A percentile compares a stretch with the other conserved stretches of the same genome.
phyloP scores from a whole-genome alignment of 2,329 filamentous ascomycete species.

The Fusarium sp. region DNA sequence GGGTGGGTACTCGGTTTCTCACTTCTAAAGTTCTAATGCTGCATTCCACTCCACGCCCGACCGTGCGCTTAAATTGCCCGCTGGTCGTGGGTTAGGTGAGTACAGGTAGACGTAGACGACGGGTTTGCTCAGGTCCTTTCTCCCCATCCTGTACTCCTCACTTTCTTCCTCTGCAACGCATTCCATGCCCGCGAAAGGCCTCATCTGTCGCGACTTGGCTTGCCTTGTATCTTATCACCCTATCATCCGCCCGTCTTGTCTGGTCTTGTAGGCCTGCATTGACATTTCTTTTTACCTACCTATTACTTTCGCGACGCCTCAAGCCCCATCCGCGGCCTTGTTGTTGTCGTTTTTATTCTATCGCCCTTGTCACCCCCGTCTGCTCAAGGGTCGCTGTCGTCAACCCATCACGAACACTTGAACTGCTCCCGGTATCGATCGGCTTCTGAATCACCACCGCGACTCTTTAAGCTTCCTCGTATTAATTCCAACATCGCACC shows the following conservation, averaged over 20 bases:
- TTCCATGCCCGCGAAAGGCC: conserved; percentile 51
- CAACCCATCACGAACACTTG: conserved; percentile 35
- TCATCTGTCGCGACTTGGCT: conserved; percentile 47
- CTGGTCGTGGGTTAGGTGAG: conserved; percentile 59
- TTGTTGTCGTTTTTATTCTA: conserved; percentile 27
- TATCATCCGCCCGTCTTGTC: conserved; percentile 27
- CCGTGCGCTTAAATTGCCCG: conserved; percentile 34
- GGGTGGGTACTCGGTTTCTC: conserved; percentile 42
- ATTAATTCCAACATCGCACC: conserved; percentile 24
- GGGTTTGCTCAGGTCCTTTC: conserved; percentile 57
- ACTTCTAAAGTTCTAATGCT: conserved; percentile 21
- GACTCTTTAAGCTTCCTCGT: conserved; percentile 1
- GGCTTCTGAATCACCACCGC: conserved; percentile 37
- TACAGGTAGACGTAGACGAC: conserved; percentile 52
- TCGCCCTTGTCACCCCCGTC: conserved; percentile 22
- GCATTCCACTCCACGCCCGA: conserved; percentile 30
- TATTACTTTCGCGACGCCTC: conserved; percentile 10
- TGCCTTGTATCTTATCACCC: conserved; percentile 20
- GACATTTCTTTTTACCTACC: conserved; percentile 25
- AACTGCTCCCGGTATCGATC: conserved; percentile 9
- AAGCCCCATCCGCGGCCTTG: conserved; percentile 29
- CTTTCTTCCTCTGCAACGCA: conserved; percentile 55
- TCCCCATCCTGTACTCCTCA: conserved; percentile 57
- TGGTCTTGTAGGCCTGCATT: conserved; percentile 28
- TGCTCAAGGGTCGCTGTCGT: conserved; percentile 26